Base-by-base conservation (phyloP, 1,139 yeast species). In the Scheffersomyces quercinus region DNA sequence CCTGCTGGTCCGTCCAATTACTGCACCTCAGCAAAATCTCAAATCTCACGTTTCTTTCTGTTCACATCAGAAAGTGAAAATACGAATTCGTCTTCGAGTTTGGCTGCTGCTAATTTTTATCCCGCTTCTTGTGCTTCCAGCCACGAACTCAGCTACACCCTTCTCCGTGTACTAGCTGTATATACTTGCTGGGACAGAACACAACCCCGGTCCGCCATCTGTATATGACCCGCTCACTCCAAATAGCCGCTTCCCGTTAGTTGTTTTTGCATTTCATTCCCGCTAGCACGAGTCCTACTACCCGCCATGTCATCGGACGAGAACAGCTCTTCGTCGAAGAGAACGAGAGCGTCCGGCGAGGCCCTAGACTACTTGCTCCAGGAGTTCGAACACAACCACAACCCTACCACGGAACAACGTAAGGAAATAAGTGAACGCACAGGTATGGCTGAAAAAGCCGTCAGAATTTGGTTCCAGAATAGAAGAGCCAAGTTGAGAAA, bases 391-490 rank as follows among this genome's bases (percentile, higher is more conserved):
- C 70, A 68, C 45, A 88, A 88, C 55, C 86, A 89, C 28, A 85
- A 83, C 54, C 93, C 93, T 1, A 70, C 77, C 37, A 81, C 88
- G 0, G 80, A 81, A 35, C 78, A 81, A 40, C 68, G 98, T 36
- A 85, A 82, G 56, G 81, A 76, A 36, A 85, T 91, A 38, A 84
- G 96, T 38, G 80, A 77, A 6, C 76, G 75, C 48, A 88, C 96
- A 2, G 88, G 87, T 38, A 87, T 91, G 93, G 82, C 93, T 7
- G 97, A 90, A 57, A 79, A 96, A 52, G 90, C 96, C 4, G 96
- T 91, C 3, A 77, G 96, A 45, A 90, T 91, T 39, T 91, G 98
- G 98, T 91, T 91, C 60, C 98, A 91, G 62, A 91, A 91, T 60
- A 73, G 95, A 54, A 69, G 97, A 48, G 97, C 97, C 14, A 89